These are phyloP conservation scores for Trichoderma sp. DNA, from an alignment of 2,329 filamentous ascomycete species.

Conservation along the genomic window DNA sequence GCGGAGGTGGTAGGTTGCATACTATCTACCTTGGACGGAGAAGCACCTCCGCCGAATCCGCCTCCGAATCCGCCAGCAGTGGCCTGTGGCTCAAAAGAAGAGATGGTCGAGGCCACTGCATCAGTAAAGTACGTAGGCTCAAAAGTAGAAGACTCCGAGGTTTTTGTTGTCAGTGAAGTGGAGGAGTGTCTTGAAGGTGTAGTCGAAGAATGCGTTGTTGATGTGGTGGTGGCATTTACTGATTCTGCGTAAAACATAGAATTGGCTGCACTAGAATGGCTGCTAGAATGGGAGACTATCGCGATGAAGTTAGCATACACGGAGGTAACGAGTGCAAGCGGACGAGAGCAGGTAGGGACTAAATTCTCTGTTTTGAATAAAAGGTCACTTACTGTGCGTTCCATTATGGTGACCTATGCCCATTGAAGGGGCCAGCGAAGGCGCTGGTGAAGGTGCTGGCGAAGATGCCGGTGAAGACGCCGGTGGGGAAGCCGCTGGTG, in stretches of 20 bases:
- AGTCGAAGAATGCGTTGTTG: slow-evolving; percentile 9
- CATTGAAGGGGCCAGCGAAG: slow-evolving; percentile 29
- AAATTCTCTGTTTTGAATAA: neutral
- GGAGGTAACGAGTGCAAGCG: neutral
- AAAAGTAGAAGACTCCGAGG: slow-evolving; percentile 6
- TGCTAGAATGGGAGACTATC: slow-evolving; percentile 12
- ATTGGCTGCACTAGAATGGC: slow-evolving; percentile 3
- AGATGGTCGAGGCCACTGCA: neutral
- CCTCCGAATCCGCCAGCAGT: slow-evolving; percentile 19
- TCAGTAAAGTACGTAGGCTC: slow-evolving; percentile 14
- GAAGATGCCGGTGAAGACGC: neutral
- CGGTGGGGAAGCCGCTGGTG: slow-evolving; percentile 27
- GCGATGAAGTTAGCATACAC: neutral
- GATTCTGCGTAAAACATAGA: slow-evolving; percentile 10
- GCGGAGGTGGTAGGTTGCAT: slow-evolving; percentile 31
- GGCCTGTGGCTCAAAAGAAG: slow-evolving; percentile 12
- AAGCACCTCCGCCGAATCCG: neutral
- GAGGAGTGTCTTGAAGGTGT: slow-evolving; percentile 1
- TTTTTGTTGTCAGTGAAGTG: neutral
- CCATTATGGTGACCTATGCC: slow-evolving; percentile 33
- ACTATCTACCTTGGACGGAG: slow-evolving; percentile 5
- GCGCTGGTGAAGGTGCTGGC: neutral
- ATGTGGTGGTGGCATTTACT: slow-evolving; percentile 5
- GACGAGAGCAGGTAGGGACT: neutral
- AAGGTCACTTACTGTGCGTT: slow-evolving; percentile 33